Percentiles rank a stretch among this genome's conserved stretches.
phyloP scores from a whole-genome alignment of 2,329 filamentous ascomycete species.

The Oidium heveae region DNA sequence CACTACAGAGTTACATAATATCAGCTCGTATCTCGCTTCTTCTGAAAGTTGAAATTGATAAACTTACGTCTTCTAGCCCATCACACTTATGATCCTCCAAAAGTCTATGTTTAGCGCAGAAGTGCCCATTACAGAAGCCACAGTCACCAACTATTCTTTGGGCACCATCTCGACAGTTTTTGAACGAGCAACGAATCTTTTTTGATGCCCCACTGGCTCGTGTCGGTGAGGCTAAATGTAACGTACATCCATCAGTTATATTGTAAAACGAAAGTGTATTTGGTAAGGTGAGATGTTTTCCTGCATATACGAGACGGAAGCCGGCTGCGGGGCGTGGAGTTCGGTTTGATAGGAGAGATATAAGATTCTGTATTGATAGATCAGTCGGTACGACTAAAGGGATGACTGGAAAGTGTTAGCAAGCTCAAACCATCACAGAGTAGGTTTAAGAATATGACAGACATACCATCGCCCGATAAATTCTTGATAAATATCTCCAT shows the following conservation, averaged over 20 bases:
- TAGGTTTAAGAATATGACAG: background rate
- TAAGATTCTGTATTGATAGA: slow-evolving; percentile 28
- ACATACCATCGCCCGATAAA: slow-evolving; percentile 30
- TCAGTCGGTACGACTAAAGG: slow-evolving; percentile 26
- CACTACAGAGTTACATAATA: slow-evolving; percentile 26
- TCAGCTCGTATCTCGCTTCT: slow-evolving; percentile 12
- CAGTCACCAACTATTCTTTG: slow-evolving; percentile 94
- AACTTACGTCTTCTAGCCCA: slow-evolving; percentile 62
- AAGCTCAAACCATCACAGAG: slow-evolving; percentile 2
- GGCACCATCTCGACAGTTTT: slow-evolving; percentile 66
- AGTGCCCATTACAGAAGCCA: slow-evolving; percentile 79
- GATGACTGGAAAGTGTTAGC: slow-evolving; percentile 21
- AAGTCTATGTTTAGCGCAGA: slow-evolving; percentile 83
- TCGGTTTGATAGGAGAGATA: slow-evolving; percentile 28
- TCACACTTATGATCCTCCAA: slow-evolving; percentile 85
- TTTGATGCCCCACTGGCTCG: slow-evolving; percentile 37
- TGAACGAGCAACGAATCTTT: slow-evolving; percentile 68
- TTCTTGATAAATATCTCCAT: slow-evolving; percentile 38
- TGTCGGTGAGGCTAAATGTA: slow-evolving; percentile 29
- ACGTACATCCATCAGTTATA: slow-evolving; percentile 23
- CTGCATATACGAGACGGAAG: slow-evolving; percentile 30
- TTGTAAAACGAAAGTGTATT: slow-evolving; percentile 20
- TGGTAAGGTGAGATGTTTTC: slow-evolving; percentile 24
- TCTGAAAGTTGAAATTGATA: background rate
- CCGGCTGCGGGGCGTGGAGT: slow-evolving; percentile 24